Base-by-base conservation (phyloP, 805 yeast genomes). In the Hanseniaspora guilliermondii region DNA sequence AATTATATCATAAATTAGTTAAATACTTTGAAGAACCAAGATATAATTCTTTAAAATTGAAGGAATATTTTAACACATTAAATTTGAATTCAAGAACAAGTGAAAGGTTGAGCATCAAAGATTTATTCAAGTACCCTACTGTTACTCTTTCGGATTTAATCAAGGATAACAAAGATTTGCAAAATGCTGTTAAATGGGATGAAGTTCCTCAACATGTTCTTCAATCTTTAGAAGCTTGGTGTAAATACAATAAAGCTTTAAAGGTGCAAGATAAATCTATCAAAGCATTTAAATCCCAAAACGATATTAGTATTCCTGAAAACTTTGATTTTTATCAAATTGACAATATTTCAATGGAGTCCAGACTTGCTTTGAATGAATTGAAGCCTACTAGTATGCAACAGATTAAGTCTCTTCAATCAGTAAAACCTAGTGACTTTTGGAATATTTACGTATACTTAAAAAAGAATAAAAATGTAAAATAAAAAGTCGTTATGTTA, bases 351-450 rank as follows among this genome's bases (percentile, higher is more conserved):
- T 85, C 95, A 1, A 73, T 77, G 25, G 97, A 91, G 63, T 89
- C 82, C 30, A 77, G 84, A 55, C 73, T 71, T 17, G 68, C 85
- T 11, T 71, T 93, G 53, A 85, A 87, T 61, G 73, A 75, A 11
- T 80, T 87, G 16, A 83, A 85, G 58, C 98, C 98, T 0, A 78
- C 79, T 53, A 93, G 97, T 0, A 79, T 93, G 45, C 97, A 97
- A 0, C 97, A 93, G 65, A 97, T 97, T 0, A 76, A 95, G 64
- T 74, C 97, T 60, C 84, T 91, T 12, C 95, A 93, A 62, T 97
- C 98, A 0, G 81, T 93, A 2, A 91, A 97, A 0, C 96, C 97
- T 27, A 52, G 49, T 52, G 55, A 52, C 22, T 52, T 44, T 32
- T 52, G 55, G 55, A 42, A 32, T 0, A 91, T 96, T 0, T 93